Evolutionary conservation across 202 grass and related monocot genomes (phyloP), one percentile per base, ranked within the genome.

Genomic region (Panicum hallii): DNA sequence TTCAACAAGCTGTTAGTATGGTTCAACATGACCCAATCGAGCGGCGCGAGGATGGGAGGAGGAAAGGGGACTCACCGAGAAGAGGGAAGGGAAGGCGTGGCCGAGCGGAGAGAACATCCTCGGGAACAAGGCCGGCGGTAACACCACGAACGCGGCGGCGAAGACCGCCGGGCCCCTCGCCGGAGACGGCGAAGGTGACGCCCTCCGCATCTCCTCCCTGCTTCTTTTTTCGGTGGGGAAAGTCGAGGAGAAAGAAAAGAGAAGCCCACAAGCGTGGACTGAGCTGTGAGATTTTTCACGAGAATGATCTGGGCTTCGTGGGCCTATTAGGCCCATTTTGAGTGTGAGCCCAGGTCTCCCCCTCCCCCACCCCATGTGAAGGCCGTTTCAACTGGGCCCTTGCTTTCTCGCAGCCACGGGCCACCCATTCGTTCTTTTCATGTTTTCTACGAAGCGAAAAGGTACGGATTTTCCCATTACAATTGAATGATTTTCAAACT

Each of bases 71-170:
- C 89, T 80, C 53, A 95, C 89, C 7, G 91, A 98, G 85, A 98
- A 98, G 71, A 98, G 81, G n/a, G 93, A 93, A 76, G 85, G 93
- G 67, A 87, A 95, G 52, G 89, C 81, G 63, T 54, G 78, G 5
- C 91, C 95, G 44, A 95, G 91, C 36, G 91, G 91, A 52, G 83
- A 89, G 72, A 95, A 89, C 19, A 92, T 50, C 41, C 67, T 42
- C 10, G 93, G 86, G 75, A 90, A 90, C 12, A 93, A 69, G 56
- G 78, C 42, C 30, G 93, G 93, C 13, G 95, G 88, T 6, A 98
- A 84, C 45, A 95, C 67, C 32, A 93, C 70, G 20, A 46, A 68
- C 4, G 79, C 88, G 9, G 80, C 88, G 11, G 75, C 80, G 11
- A 63, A 70, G 34, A 83, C 46, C 34, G 68, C 68, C 80, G 84